phyloP scores from a whole-genome alignment of 306 rosid species.

The Alnus rubra region DNA sequence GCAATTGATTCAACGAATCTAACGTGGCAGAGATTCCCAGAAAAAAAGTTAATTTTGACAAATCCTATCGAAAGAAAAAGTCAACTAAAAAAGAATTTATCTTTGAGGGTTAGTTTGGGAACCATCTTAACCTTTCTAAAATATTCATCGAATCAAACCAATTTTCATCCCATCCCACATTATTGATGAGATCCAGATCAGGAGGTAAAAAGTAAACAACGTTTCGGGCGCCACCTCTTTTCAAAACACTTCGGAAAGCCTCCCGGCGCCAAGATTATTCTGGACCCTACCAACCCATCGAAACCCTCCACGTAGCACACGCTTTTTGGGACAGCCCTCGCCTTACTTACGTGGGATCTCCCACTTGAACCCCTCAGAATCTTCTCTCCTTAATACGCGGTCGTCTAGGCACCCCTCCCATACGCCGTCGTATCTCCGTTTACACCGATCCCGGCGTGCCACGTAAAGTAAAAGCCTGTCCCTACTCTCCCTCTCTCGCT shows the following conservation, averaged over 20 bases:
- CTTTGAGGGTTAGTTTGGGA: too few relatives aligned
- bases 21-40: too few relatives aligned
- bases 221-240: slow-evolving; percentile 22
- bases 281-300: slow-evolving; percentile 33
- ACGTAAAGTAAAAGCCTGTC: slow-evolving; percentile 5
- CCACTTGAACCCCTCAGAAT: slow-evolving; percentile 31
- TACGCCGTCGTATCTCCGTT: slow-evolving; percentile 53
- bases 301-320: slow-evolving; percentile 34
- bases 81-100: too few relatives aligned
- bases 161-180: too few relatives aligned
- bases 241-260: slow-evolving; percentile 26
- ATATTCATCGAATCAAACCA: too few relatives aligned
- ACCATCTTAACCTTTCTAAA: too few relatives aligned
- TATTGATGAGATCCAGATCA: too few relatives aligned
- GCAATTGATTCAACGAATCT: too few relatives aligned
- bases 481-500: background rate
- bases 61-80: too few relatives aligned
- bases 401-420: background rate
- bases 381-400: slow-evolving; percentile 28
- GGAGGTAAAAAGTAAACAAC: too few relatives aligned
- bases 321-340: slow-evolving; percentile 16
- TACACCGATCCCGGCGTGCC: slow-evolving; percentile 29
- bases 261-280: slow-evolving; percentile 50
- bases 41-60: too few relatives aligned
- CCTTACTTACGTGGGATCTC: slow-evolving; percentile 63